Base-by-base conservation (phyloP, 768 basidiomycete species). In the Rhodotorula graminis region DNA sequence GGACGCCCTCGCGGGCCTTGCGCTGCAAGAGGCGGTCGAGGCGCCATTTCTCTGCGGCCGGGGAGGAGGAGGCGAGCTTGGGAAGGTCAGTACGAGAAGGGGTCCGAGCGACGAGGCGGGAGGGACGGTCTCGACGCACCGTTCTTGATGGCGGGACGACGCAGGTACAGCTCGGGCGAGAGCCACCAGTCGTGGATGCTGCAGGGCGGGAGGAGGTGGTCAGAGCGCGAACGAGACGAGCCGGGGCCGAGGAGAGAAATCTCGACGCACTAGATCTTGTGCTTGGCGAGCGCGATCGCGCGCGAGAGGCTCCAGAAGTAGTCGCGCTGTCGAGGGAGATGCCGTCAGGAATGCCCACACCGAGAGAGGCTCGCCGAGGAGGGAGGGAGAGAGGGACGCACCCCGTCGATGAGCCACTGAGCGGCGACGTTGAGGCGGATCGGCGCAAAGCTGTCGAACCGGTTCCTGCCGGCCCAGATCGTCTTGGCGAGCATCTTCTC, bases 101-200 rank as follows among this genome's bases (percentile, higher is more conserved):
- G 37, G 37, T 37, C 37, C 37, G 37, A 37, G 27, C 50, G 29
- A 12, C 2, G 21, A 29, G 18, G 25, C 46, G 25, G 33, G 11
- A 27, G 1, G 40, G 14, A 18, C 6, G 21, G 18, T 6, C 2
- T 15, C n/a, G 33, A 58, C 66, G 49, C 11, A 61, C 95, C 96
- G 69, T 87, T 87, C 25, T 88, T 88, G 82, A 91, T 90, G 42
- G 86, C 84, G 0, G 95, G 94, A 49, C 96, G 86, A 42, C 95
- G 87, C 80, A 98, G 81, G 73, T 90, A 88, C 90, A 77, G 72
- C 65, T 80, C 79, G 8, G 92, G 92, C 37, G 92, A 92, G 33
- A 93, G 83, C 96, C 95, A 98, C 95, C 95, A 97, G 81, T 95
- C 95, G 79, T 98, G 96, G 50, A 97, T 96, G 79, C 96, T 93